Evolutionary conservation across 140 eudicot species (phyloP).

Genomic region (Stevia rebaudiana): DNA sequence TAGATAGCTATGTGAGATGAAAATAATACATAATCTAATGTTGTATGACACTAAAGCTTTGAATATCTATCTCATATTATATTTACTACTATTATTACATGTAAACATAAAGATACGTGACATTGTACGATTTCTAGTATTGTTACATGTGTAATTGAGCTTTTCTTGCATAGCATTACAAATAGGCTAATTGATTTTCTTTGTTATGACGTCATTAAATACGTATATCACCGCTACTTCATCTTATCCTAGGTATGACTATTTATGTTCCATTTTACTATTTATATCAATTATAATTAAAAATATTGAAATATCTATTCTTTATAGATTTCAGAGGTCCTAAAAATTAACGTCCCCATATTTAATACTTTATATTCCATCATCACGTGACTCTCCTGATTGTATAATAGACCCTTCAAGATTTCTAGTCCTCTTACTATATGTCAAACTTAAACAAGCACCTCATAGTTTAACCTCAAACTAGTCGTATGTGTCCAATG

Average conservation of each 20-base stretch:
- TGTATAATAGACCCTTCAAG: slow-evolving; percentile 3
- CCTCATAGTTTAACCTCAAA: slow-evolving; percentile 4
- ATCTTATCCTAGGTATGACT: background rate
- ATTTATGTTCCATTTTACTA: background rate
- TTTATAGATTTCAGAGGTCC: background rate
- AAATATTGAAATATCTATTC: background rate
- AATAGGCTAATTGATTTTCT: no score
- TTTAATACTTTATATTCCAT: background rate
- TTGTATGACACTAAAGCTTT: no score
- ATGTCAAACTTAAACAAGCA: slow-evolving; percentile 12
- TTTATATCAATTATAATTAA: background rate
- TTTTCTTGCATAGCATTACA: no score
- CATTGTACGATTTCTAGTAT: no score
- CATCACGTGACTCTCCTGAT: background rate
- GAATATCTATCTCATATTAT: no score
- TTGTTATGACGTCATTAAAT: background rate
- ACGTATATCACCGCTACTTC: background rate
- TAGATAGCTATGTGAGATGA: no score
- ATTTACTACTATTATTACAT: no score
- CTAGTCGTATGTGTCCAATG: no score
- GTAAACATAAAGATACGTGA: no score
- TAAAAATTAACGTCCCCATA: background rate
- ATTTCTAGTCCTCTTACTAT: background rate
- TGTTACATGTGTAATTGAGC: no score
- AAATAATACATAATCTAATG: no score